These are phyloP conservation scores for Ophiostoma pallidulum DNA, from an alignment of 2,329 filamentous ascomycete genomes.

Conservation along the genomic window DNA sequence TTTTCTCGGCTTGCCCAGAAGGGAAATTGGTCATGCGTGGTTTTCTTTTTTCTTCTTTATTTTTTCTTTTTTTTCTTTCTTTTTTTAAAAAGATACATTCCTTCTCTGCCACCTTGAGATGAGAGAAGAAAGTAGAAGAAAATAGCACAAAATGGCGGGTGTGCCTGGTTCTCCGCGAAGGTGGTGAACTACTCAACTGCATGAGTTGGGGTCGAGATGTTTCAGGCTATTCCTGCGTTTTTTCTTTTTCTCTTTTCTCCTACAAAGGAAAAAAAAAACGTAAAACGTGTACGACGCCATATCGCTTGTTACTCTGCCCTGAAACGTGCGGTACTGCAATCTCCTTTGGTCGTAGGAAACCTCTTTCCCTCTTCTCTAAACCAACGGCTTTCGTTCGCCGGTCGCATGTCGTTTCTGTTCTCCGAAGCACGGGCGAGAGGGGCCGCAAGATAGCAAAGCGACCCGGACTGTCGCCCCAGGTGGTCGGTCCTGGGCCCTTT, in stretches of 20 bases:
- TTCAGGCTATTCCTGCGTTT: background rate
- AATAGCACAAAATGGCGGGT: background rate
- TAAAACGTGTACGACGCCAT: no score
- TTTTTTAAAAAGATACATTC: background rate
- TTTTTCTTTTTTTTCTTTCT: background rate
- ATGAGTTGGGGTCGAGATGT: background rate
- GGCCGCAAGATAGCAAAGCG: no score
- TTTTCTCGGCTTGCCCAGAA: background rate
- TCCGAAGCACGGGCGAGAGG: no score
- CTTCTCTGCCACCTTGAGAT: background rate
- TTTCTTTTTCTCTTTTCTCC: background rate
- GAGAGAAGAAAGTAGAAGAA: background rate
- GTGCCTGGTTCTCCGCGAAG: background rate
- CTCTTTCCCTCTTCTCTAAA: no score
- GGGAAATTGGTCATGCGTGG: conserved; percentile 7
- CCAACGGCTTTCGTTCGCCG: no score
- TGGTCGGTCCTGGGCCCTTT: no score
- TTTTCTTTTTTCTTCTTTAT: background rate
- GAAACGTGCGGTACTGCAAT: no score
- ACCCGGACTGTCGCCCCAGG: no score
- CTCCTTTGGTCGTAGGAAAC: no score
- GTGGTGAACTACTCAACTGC: conserved; percentile 2
- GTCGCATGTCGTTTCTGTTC: no score
- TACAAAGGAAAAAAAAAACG: no score
- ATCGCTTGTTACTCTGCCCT: no score